These are phyloP conservation scores for Trypanosoma lewisi DNA, from an alignment of 208 protist species.

Conservation along the genomic window DNA sequence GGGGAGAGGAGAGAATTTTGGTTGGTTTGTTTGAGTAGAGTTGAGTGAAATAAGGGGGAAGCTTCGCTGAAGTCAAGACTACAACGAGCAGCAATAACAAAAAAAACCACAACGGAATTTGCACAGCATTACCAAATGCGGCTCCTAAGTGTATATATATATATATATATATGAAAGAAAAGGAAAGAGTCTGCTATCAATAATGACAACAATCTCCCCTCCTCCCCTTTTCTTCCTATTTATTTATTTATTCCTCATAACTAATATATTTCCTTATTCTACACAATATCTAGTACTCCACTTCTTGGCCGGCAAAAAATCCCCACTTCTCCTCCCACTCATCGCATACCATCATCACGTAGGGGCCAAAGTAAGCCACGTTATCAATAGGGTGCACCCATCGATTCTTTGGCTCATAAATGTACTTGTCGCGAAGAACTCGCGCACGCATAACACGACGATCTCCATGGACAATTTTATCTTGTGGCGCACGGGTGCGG, in stretches of 20 bases:
- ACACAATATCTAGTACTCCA: conserved; percentile 69
- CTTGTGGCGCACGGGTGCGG: conserved; percentile 80
- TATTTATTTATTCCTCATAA: background rate
- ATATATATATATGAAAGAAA: too few relatives aligned
- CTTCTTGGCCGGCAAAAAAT: conserved; percentile 90
- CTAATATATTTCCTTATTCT: background rate
- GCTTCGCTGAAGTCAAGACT: too few relatives aligned
- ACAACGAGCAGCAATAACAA: too few relatives aligned
- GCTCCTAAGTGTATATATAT: too few relatives aligned
- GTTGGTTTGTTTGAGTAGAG: too few relatives aligned
- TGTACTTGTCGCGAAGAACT: conserved; percentile 90
- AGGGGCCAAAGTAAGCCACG: conserved; percentile 88
- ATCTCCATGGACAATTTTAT: conserved; percentile 86
- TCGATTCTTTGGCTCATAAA: conserved; percentile 86
- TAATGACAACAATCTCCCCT: background rate
- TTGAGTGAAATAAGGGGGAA: too few relatives aligned
- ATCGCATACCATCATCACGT: conserved; percentile 91
- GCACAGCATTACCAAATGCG: too few relatives aligned
- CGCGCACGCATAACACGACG: conserved; percentile 86
- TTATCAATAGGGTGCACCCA: conserved; percentile 91
- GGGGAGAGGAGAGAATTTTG: too few relatives aligned
- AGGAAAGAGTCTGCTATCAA: background rate
- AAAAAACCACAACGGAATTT: too few relatives aligned
- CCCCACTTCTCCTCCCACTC: conserved; percentile 94
- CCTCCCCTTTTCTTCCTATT: background rate